These are phyloP conservation scores for Verbascum thapsus DNA, from an alignment of 257 asterid genomes.

Conservation along the genomic window DNA sequence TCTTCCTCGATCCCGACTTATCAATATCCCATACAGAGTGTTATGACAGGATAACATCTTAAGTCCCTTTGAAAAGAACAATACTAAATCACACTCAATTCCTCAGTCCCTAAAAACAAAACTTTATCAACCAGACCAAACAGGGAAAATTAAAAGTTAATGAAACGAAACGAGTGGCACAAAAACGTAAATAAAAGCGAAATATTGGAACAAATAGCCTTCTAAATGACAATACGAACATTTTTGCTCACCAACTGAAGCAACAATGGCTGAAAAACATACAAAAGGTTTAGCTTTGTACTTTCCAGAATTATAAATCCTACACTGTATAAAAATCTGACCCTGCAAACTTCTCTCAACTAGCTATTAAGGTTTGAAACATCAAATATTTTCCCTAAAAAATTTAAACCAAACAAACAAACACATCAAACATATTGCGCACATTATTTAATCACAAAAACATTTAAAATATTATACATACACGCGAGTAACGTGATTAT, in stretches of 20 bases:
- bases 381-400: not conserved
- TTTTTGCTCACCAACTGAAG: slow-evolving; percentile 15
- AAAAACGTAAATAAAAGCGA: not conserved
- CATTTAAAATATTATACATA: slow-evolving; percentile 28
- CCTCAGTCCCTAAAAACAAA: not conserved
- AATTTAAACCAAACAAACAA: not conserved
- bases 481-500: slow-evolving; percentile 66
- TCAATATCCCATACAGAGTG: not conserved
- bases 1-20: not conserved
- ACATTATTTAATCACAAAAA: not conserved
- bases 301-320: slow-evolving; percentile 2
- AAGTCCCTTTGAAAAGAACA: no score
- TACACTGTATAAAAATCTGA: no score
- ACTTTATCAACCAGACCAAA: slow-evolving; percentile 19
- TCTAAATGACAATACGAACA: not conserved
- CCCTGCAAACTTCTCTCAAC: slow-evolving; percentile 10
- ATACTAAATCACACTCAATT: slow-evolving; percentile 16
- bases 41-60: not conserved
- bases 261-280: not conserved
- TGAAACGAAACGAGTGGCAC: not conserved
- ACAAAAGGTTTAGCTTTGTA: not conserved
- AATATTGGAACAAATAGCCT: slow-evolving; percentile 7
- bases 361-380: not conserved
- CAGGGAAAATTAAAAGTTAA: not conserved
- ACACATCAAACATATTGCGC: not conserved